A percentile compares a stretch with the other conserved stretches of the same genome.
These are phyloP conservation scores for Plasmodium inui DNA, from an alignment of 169 alveolate species.

Conservation along the genomic window DNA sequence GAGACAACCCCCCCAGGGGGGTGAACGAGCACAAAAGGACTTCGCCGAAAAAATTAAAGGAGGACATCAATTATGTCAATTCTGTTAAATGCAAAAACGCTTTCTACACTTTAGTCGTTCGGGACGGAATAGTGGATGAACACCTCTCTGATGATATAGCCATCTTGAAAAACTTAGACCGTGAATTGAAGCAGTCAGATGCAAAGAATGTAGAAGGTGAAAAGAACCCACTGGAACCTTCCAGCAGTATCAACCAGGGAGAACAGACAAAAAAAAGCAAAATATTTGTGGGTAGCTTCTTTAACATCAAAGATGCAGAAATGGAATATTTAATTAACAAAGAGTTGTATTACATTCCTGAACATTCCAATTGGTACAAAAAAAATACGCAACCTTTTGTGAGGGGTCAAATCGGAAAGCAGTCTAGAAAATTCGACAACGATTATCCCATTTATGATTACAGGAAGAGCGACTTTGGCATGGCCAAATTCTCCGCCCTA, in stretches of 20 bases:
- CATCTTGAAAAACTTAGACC: slow-evolving; percentile 38
- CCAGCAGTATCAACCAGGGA: not conserved
- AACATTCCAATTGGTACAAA: slow-evolving; percentile 79
- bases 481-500: slow-evolving; percentile 83
- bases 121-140: slow-evolving; percentile 72
- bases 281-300: slow-evolving; percentile 78
- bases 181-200: slow-evolving; percentile 18
- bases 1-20: not conserved
- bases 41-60: not conserved
- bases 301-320: slow-evolving; percentile 74
- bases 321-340: slow-evolving; percentile 70
- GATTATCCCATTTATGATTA: slow-evolving; percentile 82
- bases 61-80: not conserved
- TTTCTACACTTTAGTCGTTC: slow-evolving; percentile 54
- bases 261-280: slow-evolving; percentile 52
- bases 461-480: slow-evolving; percentile 82
- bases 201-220: not conserved
- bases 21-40: not conserved
- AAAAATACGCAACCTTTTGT: slow-evolving; percentile 80
- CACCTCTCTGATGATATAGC: slow-evolving; percentile 45
- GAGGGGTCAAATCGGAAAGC: slow-evolving; percentile 82
- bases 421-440: slow-evolving; percentile 80
- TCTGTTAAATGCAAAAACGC: slow-evolving; percentile 22
- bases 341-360: slow-evolving; percentile 79
- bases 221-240: not conserved